Evolutionary conservation across 441 rosid genomes (phyloP), one percentile per base, ranked within the genome.

Genomic region (Gossypium davidsonii): DNA sequence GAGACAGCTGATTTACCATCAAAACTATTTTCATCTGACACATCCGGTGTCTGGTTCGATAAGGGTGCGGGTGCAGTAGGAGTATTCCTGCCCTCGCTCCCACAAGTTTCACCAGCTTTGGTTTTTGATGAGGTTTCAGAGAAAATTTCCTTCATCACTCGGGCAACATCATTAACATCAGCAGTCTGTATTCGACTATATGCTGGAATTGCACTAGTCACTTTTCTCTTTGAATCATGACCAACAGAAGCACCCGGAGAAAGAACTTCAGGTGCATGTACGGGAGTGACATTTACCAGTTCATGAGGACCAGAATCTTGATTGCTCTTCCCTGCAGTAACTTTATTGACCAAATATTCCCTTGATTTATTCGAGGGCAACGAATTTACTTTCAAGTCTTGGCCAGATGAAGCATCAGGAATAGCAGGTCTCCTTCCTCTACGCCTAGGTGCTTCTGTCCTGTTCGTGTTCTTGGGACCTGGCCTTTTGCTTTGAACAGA

Each of bases 71-170:
- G 59, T 72, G 70, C 51, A 42, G 55, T 25, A 46, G 73, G 63
- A 71, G 73, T 23, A 77, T 70, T 78, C 76, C 72, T 77, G 59
- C 15, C 68, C 60, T 84, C 88, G 66, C n/a, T 76, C 71, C 42
- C 75, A 66, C 84, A 74, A 61, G 84, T 60, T 61, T 88, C 93
- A 6, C 79, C 81, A 58, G 64, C 69, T 82, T 80, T 90, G 76
- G 74, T 72, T 80, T 87, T 90, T 28, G 85, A 73, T 21, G 85
- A 77, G 77, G 88, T 81, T 82, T 86, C 96, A 34, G 96, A 89
- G 76, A 89, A 90, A 9, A 89, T 87, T 77, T 89, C 91, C 85
- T 90, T 90, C 90, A 90, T 90, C 75, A 86, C 91, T 77, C 93
- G 91, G 46, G 96, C 91, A 84, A 90, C 90, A 79, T 89, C 96